Evolutionary conservation across 176 grass and related monocot genomes (phyloP).

Genomic region (Cocos nucifera): DNA sequence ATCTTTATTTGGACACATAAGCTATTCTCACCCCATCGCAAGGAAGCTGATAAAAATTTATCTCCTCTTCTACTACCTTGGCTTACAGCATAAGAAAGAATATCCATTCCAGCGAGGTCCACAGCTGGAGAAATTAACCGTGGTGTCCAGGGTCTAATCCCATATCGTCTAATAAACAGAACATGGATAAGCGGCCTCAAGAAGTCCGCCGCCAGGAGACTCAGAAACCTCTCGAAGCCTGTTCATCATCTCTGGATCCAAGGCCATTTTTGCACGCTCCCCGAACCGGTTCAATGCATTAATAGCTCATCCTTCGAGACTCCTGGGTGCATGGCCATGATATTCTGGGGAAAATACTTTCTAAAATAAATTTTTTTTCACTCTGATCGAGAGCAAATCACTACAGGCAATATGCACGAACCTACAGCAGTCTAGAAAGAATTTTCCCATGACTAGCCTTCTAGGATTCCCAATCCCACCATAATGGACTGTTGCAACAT

Average conservation of each 20-base stretch:
- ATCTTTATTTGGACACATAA: no score
- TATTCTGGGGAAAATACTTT: no score
- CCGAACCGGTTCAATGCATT: conserved; percentile 86
- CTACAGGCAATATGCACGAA: no score
- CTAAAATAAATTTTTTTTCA: no score
- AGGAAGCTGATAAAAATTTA: conserved; percentile 62
- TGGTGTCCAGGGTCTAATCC: conserved; percentile 89
- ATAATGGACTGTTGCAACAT: conserved; percentile 27
- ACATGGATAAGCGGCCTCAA: conserved; percentile 87
- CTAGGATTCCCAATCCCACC: conserved; percentile 26
- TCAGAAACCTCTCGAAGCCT: conserved; percentile 25
- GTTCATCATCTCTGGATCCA: conserved; percentile 34
- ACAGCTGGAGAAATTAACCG: conserved; percentile 81
- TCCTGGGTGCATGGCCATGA: conserved; percentile 32
- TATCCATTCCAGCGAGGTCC: conserved; percentile 65
- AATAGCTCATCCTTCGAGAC: conserved; percentile 85
- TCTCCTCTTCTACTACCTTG: conserved; percentile 24
- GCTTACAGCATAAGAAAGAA: conserved; percentile 57
- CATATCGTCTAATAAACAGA: conserved; percentile 80
- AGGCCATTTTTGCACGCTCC: conserved; percentile 63
- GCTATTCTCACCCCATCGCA: conserved; percentile 55
- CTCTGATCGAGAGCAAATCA: no score
- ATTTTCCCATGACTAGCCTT: no score
- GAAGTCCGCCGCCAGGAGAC: conserved; percentile 46
- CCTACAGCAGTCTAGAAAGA: no score